phyloP scores from a whole-genome alignment of 495 filamentous ascomycete species.

The Jackrogersella multiformis region DNA sequence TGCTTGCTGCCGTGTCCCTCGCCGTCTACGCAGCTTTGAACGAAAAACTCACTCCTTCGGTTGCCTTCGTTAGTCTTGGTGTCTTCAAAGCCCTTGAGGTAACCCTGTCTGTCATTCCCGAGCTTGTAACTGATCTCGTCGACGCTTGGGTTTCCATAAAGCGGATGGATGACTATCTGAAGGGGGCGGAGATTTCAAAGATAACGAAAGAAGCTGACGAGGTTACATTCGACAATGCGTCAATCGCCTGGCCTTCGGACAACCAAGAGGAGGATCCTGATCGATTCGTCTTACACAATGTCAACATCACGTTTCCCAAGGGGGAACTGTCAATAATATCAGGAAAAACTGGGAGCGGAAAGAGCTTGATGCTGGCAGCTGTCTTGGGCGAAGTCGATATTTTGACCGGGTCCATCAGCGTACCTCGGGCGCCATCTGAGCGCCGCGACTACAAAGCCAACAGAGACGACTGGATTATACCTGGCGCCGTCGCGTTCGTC shows the following conservation, averaged over 20 bases:
- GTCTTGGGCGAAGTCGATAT: conserved; percentile 73
- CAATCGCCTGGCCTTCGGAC: conserved; percentile 79
- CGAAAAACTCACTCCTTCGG: conserved; percentile 71
- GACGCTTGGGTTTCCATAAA: conserved; percentile 79
- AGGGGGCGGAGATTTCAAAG: conserved; percentile 69
- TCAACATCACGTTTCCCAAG: conserved; percentile 72
- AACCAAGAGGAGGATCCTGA: conserved; percentile 58
- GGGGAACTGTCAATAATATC: conserved; percentile 76
- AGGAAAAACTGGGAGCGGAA: conserved; percentile 73
- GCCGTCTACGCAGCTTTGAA: conserved; percentile 71
- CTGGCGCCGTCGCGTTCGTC: conserved; percentile 75
- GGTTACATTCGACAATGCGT: conserved; percentile 73
- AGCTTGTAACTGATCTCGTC: conserved; percentile 72
- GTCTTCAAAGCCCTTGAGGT: conserved; percentile 78
- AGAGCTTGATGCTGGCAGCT: conserved; percentile 71
- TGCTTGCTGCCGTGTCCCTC: conserved; percentile 76
- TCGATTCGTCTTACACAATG: conserved; percentile 67
- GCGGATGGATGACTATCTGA: conserved; percentile 77
- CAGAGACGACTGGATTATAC: conserved; percentile 74
- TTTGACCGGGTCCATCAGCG: conserved; percentile 59
- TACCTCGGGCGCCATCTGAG: conserved; percentile 58
- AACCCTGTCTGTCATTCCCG: conserved; percentile 74
- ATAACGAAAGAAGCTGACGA: conserved; percentile 64
- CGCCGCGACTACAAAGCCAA: conserved; percentile 67
- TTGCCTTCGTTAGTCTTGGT: conserved; percentile 82